Percentiles rank a stretch among this genome's conserved stretches.
Conservation (phyloP, 768 basidiomycete species). For the Cytidiella melzeri region DNA sequence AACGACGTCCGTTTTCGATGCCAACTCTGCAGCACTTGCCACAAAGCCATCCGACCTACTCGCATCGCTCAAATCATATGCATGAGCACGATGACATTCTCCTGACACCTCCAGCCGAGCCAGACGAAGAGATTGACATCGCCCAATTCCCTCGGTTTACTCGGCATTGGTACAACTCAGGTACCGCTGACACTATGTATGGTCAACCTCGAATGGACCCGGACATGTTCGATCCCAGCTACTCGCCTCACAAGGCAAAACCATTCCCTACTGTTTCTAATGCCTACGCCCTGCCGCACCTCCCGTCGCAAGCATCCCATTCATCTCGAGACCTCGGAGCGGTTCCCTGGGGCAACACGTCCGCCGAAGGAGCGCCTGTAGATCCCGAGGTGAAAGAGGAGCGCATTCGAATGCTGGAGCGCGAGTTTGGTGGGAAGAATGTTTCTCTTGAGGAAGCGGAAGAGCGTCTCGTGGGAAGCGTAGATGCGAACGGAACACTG, state of each 20-base stretch:
- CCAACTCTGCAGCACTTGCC: slow-evolving; percentile 31
- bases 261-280: slow-evolving; percentile 25
- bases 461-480: slow-evolving; percentile 50
- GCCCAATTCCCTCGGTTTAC: slow-evolving; percentile 62
- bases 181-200: not conserved
- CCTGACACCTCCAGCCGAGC: slow-evolving; percentile 6
- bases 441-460: slow-evolving; percentile 32
- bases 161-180: slow-evolving; percentile 47
- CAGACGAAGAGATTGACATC: slow-evolving; percentile 48
- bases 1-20: slow-evolving; percentile 42
- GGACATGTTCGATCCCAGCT: slow-evolving; percentile 25
- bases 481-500: slow-evolving; percentile 49
- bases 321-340: slow-evolving; percentile 28
- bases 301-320: slow-evolving; percentile 28
- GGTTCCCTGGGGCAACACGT: slow-evolving; percentile 50
- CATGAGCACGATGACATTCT: slow-evolving; percentile 8
- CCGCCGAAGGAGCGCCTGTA: slow-evolving; percentile 36
- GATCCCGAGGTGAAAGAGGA: slow-evolving; percentile 57
- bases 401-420: slow-evolving; percentile 64
- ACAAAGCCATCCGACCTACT: not conserved
- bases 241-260: slow-evolving; percentile 25
- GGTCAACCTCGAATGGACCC: not conserved
- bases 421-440: slow-evolving; percentile 48
- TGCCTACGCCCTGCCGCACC: slow-evolving; percentile 15
- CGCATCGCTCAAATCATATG: not conserved